Conservation (phyloP, 2,329 filamentous ascomycete species). For the Trichothecium sympodiale region DNA sequence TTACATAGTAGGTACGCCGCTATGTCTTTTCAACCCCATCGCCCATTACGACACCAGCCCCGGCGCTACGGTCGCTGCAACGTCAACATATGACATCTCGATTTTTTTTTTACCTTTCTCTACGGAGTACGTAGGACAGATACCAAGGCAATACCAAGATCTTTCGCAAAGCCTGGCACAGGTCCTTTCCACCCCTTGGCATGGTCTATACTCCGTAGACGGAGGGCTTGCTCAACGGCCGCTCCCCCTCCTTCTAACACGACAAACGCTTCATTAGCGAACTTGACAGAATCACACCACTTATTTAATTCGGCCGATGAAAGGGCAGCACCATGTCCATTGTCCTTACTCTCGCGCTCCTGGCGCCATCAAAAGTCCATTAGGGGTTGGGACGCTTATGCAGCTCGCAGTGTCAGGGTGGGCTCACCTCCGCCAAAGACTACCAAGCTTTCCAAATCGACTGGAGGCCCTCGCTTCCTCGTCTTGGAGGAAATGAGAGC, state of each 20-base stretch:
- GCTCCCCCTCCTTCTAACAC: neutral
- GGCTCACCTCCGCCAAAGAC: neutral
- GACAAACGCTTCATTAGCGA: neutral
- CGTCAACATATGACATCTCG: too few relatives aligned
- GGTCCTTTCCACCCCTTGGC: too few relatives aligned
- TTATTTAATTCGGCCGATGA: neutral
- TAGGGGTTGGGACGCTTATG: slow-evolving; percentile 17
- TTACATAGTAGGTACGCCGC: too few relatives aligned
- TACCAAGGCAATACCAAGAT: too few relatives aligned
- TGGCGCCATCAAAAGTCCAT: slow-evolving; percentile 1
- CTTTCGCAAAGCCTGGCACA: too few relatives aligned
- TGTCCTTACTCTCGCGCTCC: neutral
- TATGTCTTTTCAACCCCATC: too few relatives aligned
- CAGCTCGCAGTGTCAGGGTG: slow-evolving; percentile 12
- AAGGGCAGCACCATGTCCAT: neutral
- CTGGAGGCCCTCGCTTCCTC: neutral
- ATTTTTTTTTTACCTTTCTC: too few relatives aligned
- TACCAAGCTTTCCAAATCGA: neutral
- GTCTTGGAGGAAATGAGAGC: neutral
- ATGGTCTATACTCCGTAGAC: too few relatives aligned
- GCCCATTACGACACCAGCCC: too few relatives aligned
- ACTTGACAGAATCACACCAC: neutral
- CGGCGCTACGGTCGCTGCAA: too few relatives aligned
- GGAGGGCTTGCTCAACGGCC: too few relatives aligned
- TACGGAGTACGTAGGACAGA: too few relatives aligned